Percentiles rank a stretch among this genome's conserved stretches.
phyloP scores from a whole-genome alignment of 2,329 filamentous ascomycete species.

The Trichoderma simmonsii region DNA sequence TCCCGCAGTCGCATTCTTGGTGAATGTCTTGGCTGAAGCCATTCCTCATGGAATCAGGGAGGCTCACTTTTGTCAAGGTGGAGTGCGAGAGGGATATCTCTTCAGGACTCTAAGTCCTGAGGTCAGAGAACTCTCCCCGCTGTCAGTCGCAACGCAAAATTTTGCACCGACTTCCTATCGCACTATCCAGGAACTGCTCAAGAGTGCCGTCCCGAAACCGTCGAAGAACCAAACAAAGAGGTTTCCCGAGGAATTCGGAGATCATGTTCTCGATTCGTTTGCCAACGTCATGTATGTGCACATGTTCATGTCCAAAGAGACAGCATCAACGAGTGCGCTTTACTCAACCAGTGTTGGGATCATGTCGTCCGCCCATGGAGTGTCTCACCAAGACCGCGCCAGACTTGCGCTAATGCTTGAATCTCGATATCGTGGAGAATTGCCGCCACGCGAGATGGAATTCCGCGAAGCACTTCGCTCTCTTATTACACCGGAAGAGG shows the following conservation, averaged over 20 bases:
- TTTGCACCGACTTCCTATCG: slow-evolving; percentile 48
- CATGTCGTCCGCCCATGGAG: slow-evolving; percentile 58
- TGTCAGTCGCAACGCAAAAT: slow-evolving; percentile 56
- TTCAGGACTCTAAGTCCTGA: slow-evolving; percentile 50
- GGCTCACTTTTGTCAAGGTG: slow-evolving; percentile 68
- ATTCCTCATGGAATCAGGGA: slow-evolving; percentile 57
- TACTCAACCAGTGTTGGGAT: slow-evolving; percentile 62
- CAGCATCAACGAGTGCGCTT: slow-evolving; percentile 56
- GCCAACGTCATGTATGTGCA: slow-evolving; percentile 58
- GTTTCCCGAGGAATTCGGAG: slow-evolving; percentile 41
- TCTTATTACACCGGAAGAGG: slow-evolving; percentile 51
- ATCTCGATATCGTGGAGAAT: slow-evolving; percentile 60
- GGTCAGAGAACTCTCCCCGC: slow-evolving; percentile 52
- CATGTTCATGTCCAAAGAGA: slow-evolving; percentile 49
- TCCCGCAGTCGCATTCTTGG: slow-evolving; percentile 64
- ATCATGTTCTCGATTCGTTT: slow-evolving; percentile 51
- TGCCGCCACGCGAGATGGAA: slow-evolving; percentile 54
- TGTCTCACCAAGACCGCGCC: slow-evolving; percentile 60
- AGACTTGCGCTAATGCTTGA: slow-evolving; percentile 61
- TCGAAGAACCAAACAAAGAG: slow-evolving; percentile 24
- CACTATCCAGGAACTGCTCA: slow-evolving; percentile 47
- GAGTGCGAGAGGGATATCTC: slow-evolving; percentile 64
- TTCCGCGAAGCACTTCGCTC: slow-evolving; percentile 53
- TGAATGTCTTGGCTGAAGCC: slow-evolving; percentile 59
- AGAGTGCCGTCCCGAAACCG: slow-evolving; percentile 42